Evolutionary conservation across 176 grass and related monocot genomes (phyloP).

Genomic region (Coix lacrymajobi): DNA sequence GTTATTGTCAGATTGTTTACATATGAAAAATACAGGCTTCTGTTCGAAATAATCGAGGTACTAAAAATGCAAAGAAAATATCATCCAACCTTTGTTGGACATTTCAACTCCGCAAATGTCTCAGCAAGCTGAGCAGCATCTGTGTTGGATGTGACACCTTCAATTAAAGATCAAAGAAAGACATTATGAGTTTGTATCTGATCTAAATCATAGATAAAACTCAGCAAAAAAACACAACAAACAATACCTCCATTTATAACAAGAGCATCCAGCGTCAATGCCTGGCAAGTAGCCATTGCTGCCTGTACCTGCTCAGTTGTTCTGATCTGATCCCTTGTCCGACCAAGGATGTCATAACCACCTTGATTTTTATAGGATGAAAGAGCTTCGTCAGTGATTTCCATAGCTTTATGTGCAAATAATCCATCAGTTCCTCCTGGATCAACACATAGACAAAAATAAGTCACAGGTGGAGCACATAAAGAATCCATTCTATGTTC

Average conservation of each 20-base stretch:
- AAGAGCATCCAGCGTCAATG: slow-evolving; percentile 82
- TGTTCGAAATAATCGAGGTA: neutral
- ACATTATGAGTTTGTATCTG: neutral
- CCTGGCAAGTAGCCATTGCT: slow-evolving; percentile 69
- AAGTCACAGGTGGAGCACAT: neutral
- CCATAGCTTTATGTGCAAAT: slow-evolving; percentile 89
- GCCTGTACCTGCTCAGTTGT: slow-evolving; percentile 93
- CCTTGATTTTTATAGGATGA: slow-evolving; percentile 99
- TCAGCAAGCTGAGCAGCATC: slow-evolving; percentile 98
- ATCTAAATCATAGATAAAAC: neutral
- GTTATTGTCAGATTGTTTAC: neutral
- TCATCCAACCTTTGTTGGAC: slow-evolving; percentile 74
- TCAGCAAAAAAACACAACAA: neutral
- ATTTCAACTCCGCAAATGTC: slow-evolving; percentile 91
- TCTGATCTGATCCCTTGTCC: slow-evolving; percentile 98
- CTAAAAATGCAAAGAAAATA: neutral
- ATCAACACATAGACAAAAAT: slow-evolving; percentile 16
- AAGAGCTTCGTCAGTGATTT: slow-evolving; percentile 83
- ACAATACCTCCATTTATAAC: slow-evolving; percentile 89
- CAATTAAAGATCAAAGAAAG: slow-evolving; percentile 10
- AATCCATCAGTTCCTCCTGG: slow-evolving; percentile 88
- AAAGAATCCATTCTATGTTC: neutral
- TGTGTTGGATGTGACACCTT: slow-evolving; percentile 97
- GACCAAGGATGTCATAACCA: slow-evolving; percentile 98
- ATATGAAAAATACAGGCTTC: neutral